Evolutionary conservation across 176 grass and related monocot species (phyloP), one percentile per base, ranked within the genome.

Genomic region (Zizania latifolia): DNA sequence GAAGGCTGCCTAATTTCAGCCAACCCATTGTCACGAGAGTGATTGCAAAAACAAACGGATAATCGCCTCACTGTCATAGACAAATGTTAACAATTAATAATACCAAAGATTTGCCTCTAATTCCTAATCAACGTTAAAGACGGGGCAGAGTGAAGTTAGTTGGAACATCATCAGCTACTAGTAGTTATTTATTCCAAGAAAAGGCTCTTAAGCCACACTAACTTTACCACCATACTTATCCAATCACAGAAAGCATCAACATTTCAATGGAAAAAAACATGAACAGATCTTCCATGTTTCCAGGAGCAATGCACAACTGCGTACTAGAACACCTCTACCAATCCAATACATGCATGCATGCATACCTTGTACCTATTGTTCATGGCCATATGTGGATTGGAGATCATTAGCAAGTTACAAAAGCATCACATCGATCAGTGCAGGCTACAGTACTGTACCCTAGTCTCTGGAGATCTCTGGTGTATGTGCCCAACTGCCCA

Each of bases 41-140:
- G 65, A 78, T 56, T 63, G 28, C 64, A 63, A 30, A 86, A 45
- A 76, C 11, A 76, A n/a, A 71, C 29, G 17, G 21, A 86, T 70
- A 45, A 74, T 48, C 9, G 12, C 8, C 23, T 71, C 68, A 19
- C 8, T 50, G 13, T 86, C 15, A 9, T 3, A 62, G 15, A 64
- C 11, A 70, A 45, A 48, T 3, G 31, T 51, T 76, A 35, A 34
- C 44, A 62, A 70, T 32, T 77, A 82, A 77, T 55, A 79, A 22
- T 17, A 53, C 4, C 65, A 39, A 6, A 48, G 0, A 79, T 65
- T 67, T 73, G 6, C 27, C 17, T 17, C 29, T 19, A 60, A 70
- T 44, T 36, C 55, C 21, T 8, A 54, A 64, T 41, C 27, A 21
- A 81, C 61, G 24, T 70, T 35, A 6, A 67, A n/a, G 13, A 67